phyloP scores from a whole-genome alignment of 1,139 yeast genomes.

The Suhomyces ambrosiae region DNA sequence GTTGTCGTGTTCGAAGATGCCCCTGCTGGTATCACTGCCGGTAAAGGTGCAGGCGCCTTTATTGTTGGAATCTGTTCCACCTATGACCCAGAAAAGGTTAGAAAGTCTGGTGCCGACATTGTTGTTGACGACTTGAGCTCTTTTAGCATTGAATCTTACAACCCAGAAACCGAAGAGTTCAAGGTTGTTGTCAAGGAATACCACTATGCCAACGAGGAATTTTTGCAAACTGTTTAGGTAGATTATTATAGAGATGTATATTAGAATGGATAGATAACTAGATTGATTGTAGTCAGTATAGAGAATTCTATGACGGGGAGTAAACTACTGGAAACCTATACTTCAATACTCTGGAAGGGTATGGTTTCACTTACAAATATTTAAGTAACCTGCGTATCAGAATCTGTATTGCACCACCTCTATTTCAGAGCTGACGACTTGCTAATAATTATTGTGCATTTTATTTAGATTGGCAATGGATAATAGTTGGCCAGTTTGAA shows the following conservation, averaged over 20 bases:
- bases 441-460: no score
- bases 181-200: conserved; percentile 47
- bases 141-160: conserved; percentile 46
- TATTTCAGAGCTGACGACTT: no score
- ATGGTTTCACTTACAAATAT: no score
- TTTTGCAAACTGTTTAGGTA: conserved; percentile 31
- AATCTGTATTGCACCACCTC: no score
- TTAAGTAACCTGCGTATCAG: no score
- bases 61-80: conserved; percentile 85
- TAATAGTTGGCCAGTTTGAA: no score
- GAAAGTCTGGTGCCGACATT: conserved; percentile 76
- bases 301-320: no score
- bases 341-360: no score
- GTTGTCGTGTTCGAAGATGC: conserved; percentile 85
- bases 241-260: conserved; percentile 15
- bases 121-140: conserved; percentile 71
- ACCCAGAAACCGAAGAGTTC: conserved; percentile 49
- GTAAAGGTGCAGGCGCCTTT: conserved; percentile 81
- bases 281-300: no score
- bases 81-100: conserved; percentile 66
- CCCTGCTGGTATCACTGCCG: conserved; percentile 85
- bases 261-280: conserved; percentile 8
- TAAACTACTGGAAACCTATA: no score
- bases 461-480: no score
- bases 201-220: conserved; percentile 50